phyloP scores from a whole-genome alignment of 176 grass and related monocot species.

The Ananas comosus region DNA sequence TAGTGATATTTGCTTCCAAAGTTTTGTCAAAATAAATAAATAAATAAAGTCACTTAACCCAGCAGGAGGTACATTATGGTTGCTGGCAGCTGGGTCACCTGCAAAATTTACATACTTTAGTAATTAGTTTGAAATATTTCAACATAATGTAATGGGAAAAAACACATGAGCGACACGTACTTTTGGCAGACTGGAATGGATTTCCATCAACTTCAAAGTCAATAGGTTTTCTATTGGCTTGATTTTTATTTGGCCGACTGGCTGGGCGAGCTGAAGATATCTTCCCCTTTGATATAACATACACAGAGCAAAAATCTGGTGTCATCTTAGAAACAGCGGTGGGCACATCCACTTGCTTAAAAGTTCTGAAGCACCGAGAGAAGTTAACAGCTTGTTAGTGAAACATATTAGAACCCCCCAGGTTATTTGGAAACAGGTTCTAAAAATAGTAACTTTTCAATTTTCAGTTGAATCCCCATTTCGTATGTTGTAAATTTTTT shows the following conservation, averaged over 20 bases:
- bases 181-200: conserved; percentile 29
- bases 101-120: conserved; percentile 16
- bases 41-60: conserved; percentile 17
- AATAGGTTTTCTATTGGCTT: conserved; percentile 16
- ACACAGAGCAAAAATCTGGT: conserved; percentile 55
- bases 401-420: background rate
- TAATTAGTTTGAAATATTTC: conserved; percentile 8
- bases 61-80: conserved; percentile 14
- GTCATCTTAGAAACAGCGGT: conserved; percentile 46
- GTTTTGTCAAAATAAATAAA: background rate
- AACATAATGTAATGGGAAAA: conserved; percentile 3
- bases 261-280: conserved; percentile 50
- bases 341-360: conserved; percentile 61
- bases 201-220: conserved; percentile 20
- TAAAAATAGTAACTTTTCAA: no score
- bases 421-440: background rate
- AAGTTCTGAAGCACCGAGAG: conserved; percentile 33
- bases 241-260: conserved; percentile 28
- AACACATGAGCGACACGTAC: conserved; percentile 18
- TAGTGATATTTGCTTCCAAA: background rate
- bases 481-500: no score
- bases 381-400: background rate
- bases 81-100: conserved; percentile 32
- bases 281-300: conserved; percentile 84
- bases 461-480: no score